Evolutionary conservation across 257 asterid species (phyloP).

Genomic region (Catharanthus roseus): DNA sequence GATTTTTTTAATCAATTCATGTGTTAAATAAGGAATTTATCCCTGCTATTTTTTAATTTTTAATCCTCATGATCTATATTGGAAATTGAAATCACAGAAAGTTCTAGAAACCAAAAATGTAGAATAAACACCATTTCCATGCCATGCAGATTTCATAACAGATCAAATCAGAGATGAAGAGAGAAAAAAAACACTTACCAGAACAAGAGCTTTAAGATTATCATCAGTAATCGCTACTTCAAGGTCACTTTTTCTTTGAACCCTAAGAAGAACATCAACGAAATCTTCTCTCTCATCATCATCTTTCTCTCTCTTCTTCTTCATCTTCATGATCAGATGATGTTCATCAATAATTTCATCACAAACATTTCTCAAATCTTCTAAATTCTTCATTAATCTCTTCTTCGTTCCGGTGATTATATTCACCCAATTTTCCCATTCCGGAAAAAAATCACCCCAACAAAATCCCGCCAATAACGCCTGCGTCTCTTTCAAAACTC

Average conservation of each 20-base stretch:
- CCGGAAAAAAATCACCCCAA: conserved; percentile 31
- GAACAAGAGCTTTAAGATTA: conserved; percentile 39
- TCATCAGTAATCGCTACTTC: conserved; percentile 37
- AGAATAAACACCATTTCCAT: too few species aligned
- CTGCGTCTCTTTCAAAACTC: conserved; percentile 36
- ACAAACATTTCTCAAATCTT: conserved; percentile 30
- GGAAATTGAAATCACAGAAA: too few species aligned
- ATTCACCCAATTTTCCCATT: conserved; percentile 36
- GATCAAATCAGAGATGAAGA: too few species aligned
- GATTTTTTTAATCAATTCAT: too few species aligned
- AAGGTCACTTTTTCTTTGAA: conserved; percentile 29
- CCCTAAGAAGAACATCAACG: conserved; percentile 33
- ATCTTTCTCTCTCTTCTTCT: too few species aligned
- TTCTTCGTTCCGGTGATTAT: conserved; percentile 31
- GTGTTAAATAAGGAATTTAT: too few species aligned
- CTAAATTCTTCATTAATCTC: conserved; percentile 30
- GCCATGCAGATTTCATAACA: too few species aligned
- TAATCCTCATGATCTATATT: too few species aligned
- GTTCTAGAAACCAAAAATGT: too few species aligned
- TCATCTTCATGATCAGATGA: too few species aligned
- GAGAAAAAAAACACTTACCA: conserved; percentile 10
- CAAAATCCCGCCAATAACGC: conserved; percentile 33
- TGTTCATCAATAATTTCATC: conserved; percentile 34
- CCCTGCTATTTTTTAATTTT: too few species aligned
- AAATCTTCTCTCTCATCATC: conserved; percentile 20